Evolutionary conservation across 306 rosid genomes (phyloP), one percentile per base, ranked within the genome.

Genomic region (Quercus mongolica): DNA sequence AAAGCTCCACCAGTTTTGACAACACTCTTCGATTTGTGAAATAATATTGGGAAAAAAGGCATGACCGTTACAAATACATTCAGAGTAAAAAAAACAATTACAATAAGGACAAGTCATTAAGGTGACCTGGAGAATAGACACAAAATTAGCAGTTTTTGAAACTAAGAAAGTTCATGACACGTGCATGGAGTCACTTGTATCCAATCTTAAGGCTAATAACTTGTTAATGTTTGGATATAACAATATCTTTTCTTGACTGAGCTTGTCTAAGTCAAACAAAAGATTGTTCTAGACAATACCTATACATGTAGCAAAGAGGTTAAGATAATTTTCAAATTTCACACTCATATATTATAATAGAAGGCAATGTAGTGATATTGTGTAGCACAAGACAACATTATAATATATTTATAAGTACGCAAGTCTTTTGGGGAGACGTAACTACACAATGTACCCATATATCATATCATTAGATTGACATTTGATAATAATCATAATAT

Each of bases 1-100:
- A 94, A 84, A 85, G 92, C 97, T 80, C 97, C 98, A 83, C 97
- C 95, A 79, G 97, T 94, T 88, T 94, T 94, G 72, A 92, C 92
- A 78, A 89, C 74, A 87, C 92, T 90, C 77, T 85, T 85, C 14
- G 92, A 85, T 35, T 96, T 90, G 89, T 69, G 46, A 75, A 61
- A 31, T 21, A 63, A 17, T 72, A 54, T 76, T 13, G 49, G 63
- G 62, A 13, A 4, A 4, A 26, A 18, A 65, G 4, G 46, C 46
- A 18, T 31, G 35, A 65, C 49, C 9, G 0, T 65, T 65, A 65
- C 10, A 65, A 65, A 28, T 28, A 6, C 46, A 30, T 59, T n/a
- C 70, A 1, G 12, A 15, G 13, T 13, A 13, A 21, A 58, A 8
- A 10, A 58, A 35, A 35, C 0, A n/a, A 62, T 11, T 10, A 3